Evolutionary conservation across 306 rosid species (phyloP), one percentile per base, ranked within the genome.

Genomic region (Cucumis melo): DNA sequence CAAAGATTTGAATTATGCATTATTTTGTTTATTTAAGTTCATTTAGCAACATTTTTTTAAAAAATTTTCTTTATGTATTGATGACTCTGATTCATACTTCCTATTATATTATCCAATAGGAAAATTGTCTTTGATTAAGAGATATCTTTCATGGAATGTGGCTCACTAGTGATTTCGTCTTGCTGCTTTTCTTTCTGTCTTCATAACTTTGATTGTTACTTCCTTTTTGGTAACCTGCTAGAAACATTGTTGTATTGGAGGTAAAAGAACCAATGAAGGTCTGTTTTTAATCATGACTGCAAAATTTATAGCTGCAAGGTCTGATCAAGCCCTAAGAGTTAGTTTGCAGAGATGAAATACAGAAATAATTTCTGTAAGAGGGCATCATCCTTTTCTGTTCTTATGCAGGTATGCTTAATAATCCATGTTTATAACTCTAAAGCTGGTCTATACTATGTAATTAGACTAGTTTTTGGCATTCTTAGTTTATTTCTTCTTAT

Each of bases 311-410:
- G 76, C 44, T 29, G 46, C 19, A 10, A 72, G 61, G 76, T 71
- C 29, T 44, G 34, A 23, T 44, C 32, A 20, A 46, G 38, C 75
- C 41, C 12, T 70, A 46, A 14, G 57, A 46, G 10, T 23, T 44
- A 51, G 76, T 57, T 20, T 54, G 60, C 46, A 74, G 78, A 74
- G 64, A 74, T 74, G 78, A 74, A 74, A 57, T 7, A 56, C 16
- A 36, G 51, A 57, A 74, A 20, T 56, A 74, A 74, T n/a, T 74
- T 74, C 67, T 6, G 7, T 38, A 15, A 74, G 66, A 56, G 66
- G 66, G 53, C 36, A 56, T 4, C 53, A 56, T 56, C 50, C 36
- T 74, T 74, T 53, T 24, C 17, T 74, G 6, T 53, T 23, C 10
- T 11, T 56, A 54, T n/a, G n/a, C n/a, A n/a, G n/a, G n/a, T n/a